phyloP scores from a whole-genome alignment of 768 basidiomycete species.

The Suillus alpinus region DNA sequence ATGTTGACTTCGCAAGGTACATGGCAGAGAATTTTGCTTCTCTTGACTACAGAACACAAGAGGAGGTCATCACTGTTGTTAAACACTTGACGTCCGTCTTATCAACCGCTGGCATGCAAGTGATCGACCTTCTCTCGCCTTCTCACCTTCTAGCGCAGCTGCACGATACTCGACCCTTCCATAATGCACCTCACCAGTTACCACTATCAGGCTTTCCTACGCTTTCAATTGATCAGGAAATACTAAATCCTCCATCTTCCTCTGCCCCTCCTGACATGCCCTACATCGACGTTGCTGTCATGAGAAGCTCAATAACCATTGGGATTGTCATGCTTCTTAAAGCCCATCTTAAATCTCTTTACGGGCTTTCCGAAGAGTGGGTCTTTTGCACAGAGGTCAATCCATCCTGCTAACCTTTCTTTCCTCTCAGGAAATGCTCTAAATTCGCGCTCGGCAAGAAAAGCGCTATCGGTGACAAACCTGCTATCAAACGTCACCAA shows the following conservation, averaged over 20 bases:
- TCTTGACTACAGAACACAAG: conserved; percentile 93
- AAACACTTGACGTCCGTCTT: conserved; percentile 72
- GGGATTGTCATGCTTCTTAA: conserved; percentile 88
- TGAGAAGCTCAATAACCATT: conserved; percentile 72
- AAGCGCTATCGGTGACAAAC: conserved; percentile 81
- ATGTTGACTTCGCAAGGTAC: conserved; percentile 84
- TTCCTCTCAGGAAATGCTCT: conserved; percentile 71
- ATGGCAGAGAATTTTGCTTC: conserved; percentile 93
- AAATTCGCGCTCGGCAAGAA: conserved; percentile 91
- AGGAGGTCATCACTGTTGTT: conserved; percentile 87
- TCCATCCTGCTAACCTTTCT: background rate
- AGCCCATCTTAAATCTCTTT: conserved; percentile 77
- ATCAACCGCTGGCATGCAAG: conserved; percentile 77
- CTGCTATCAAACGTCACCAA: conserved; percentile 62
- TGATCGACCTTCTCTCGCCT: conserved; percentile 74
- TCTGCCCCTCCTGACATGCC: background rate
- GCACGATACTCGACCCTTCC: conserved; percentile 31
- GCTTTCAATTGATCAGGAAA: conserved; percentile 6
- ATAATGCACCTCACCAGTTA: conserved; percentile 7
- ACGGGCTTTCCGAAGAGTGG: conserved; percentile 89
- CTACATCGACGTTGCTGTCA: conserved; percentile 27
- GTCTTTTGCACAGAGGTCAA: conserved; percentile 26
- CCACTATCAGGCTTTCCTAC: background rate
- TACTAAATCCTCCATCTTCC: background rate
- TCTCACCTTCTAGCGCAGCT: conserved; percentile 65